A percentile compares a stretch with the other conserved stretches of the same genome.
These are phyloP conservation scores for Paxillus involutus DNA, from an alignment of 768 basidiomycete species.

Conservation along the genomic window DNA sequence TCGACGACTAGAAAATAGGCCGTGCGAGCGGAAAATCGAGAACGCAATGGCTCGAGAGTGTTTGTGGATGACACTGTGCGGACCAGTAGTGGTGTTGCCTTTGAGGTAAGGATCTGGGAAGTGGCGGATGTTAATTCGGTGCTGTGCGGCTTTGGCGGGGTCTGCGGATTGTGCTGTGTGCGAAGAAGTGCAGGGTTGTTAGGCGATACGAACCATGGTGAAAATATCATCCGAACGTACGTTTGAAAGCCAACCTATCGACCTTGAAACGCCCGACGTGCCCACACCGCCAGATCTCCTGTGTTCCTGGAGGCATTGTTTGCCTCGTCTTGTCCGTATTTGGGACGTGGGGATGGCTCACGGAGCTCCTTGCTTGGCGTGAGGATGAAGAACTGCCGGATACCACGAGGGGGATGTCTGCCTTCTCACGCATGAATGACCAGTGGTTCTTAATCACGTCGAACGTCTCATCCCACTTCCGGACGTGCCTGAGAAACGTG, in stretches of 20 bases:
- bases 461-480: slow-evolving; percentile 43
- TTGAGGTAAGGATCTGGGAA: slow-evolving; percentile 49
- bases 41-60: slow-evolving; percentile 80
- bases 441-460: slow-evolving; percentile 47
- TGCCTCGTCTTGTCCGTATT: slow-evolving; percentile 14
- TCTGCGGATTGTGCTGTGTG: slow-evolving; percentile 40
- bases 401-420: slow-evolving; percentile 28
- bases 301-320: slow-evolving; percentile 27
- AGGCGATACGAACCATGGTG: slow-evolving; percentile 11
- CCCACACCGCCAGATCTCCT: slow-evolving; percentile 69
- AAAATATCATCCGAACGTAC: slow-evolving; percentile 29
- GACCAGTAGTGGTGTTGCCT: slow-evolving; percentile 48
- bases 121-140: slow-evolving; percentile 64
- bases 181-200: background rate
- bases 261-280: slow-evolving; percentile 67
- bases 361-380: slow-evolving; percentile 24
- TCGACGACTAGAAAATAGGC: slow-evolving; percentile 19
- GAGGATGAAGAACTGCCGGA: slow-evolving; percentile 20
- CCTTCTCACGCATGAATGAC: slow-evolving; percentile 58
- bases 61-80: slow-evolving; percentile 72
- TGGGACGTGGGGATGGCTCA: slow-evolving; percentile 7
- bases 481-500: slow-evolving; percentile 37
- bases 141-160: slow-evolving; percentile 59
- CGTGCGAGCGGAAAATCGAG: slow-evolving; percentile 70
- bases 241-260: slow-evolving; percentile 39